Evolutionary conservation across 257 asterid species (phyloP), one percentile per base, ranked within the genome.

Genomic region (Marsdenia floribunda): DNA sequence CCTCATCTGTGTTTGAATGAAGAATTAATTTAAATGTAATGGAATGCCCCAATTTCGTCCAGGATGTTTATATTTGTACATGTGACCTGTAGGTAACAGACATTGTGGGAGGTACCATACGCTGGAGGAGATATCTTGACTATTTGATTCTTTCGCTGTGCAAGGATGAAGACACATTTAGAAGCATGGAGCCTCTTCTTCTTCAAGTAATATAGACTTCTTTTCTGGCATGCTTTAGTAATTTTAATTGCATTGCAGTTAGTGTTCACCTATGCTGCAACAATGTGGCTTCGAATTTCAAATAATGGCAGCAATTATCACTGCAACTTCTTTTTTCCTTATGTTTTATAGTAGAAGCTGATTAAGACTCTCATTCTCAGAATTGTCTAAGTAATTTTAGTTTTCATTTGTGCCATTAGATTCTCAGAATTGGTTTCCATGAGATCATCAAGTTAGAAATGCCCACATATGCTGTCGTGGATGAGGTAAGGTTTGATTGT

Each of bases 51-150:
- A 29, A n/a, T 52, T 29, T 47, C 7, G 1, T 21, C 57, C 38
- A 5, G 70, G 46, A 57, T 49, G 63, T 15, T 24, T 15, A 42
- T 58, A 33, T 73, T 21, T 72, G 46, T 63, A 47, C 69, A 54
- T 52, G 70, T 38, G 52, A 29, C 57, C 77, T 85, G 52, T 78
- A 93, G 98, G 96, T 93, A 73, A 91, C 98, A 3, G 94, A 93
- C 77, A 85, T 91, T 68, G 98, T 93, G n/a, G 97, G 98, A 66
- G 97, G 97, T 79, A 91, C 97, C 65, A 93, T 90, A 73, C 94
- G 98, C 58, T 93, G 98, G 98, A 91, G 91, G 84, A 86, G 94
- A 87, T 93, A 91, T 82, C 97, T 93, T 74, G 98, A 93, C 80
- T 81, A 90, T 87, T 86, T 93, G 90, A 93, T 93, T 85, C 96